These are phyloP conservation scores for Torulaspora pretoriensis DNA, from an alignment of 1,139 yeast species.

Conservation along the genomic window DNA sequence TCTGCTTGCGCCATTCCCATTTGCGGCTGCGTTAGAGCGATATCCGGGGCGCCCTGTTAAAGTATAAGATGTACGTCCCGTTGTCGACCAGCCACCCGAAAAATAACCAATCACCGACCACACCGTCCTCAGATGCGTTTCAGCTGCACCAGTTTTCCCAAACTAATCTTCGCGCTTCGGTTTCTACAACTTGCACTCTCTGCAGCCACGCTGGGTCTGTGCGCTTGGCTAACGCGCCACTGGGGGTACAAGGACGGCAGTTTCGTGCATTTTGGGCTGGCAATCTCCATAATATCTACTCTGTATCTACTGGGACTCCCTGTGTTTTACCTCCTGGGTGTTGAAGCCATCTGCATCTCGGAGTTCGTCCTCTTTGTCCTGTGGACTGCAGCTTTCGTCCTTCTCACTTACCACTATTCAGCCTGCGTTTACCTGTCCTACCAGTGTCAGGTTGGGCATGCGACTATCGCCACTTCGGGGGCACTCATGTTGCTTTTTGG, in stretches of 20 bases:
- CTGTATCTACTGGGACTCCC: background rate
- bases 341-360: background rate
- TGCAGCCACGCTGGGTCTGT: background rate
- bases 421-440: background rate
- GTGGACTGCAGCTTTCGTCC: background rate
- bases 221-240: background rate
- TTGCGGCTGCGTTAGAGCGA: no score
- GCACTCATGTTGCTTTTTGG: background rate
- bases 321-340: background rate
- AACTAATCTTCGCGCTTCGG: background rate
- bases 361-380: background rate
- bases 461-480: background rate
- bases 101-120: no score
- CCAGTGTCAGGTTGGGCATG: background rate
- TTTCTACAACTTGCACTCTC: background rate
- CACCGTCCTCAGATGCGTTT: no score
- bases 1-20: no score
- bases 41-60: no score
- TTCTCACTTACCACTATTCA: background rate
- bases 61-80: no score
- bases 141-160: slow-evolving; percentile 1
- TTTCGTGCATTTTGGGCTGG: no score
- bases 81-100: no score
- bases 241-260: background rate
- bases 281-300: no score